A percentile compares a stretch with the other conserved stretches of the same genome.
phyloP scores from a whole-genome alignment of 257 asterid species.

The Solanum habrochaites region DNA sequence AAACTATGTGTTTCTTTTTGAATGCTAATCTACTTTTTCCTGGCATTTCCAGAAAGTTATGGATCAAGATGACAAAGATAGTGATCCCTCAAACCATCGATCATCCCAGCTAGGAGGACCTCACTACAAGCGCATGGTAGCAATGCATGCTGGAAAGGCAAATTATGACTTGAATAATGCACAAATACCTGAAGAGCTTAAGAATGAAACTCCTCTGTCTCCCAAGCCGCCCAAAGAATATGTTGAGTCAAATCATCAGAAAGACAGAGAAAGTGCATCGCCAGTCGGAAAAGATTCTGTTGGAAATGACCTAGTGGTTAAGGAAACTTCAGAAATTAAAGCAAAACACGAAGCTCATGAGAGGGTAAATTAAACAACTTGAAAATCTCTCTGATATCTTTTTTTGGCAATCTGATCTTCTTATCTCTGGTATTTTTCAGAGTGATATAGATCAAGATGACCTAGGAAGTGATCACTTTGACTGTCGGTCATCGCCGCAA shows the following conservation, averaged over 20 bases:
- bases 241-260: not conserved
- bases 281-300: slow-evolving; percentile 33
- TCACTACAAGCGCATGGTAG: not conserved
- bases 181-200: not conserved
- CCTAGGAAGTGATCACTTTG: not conserved
- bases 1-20: not conserved
- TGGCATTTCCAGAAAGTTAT: not conserved
- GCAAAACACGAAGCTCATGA: slow-evolving; percentile 12
- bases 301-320: slow-evolving; percentile 32
- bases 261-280: slow-evolving; percentile 10
- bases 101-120: not conserved
- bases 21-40: not conserved
- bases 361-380: not conserved
- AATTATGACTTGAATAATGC: not conserved
- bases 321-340: slow-evolving; percentile 1
- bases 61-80: not conserved
- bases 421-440: not conserved
- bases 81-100: not conserved
- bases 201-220: not conserved
- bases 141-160: not conserved
- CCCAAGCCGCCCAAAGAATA: not conserved
- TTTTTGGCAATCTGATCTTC: not conserved
- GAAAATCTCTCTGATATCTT: not conserved
- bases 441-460: not conserved
- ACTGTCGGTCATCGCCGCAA: not conserved